phyloP scores from a whole-genome alignment of 371 early-diverging fungal species.

The Circinella minor region DNA sequence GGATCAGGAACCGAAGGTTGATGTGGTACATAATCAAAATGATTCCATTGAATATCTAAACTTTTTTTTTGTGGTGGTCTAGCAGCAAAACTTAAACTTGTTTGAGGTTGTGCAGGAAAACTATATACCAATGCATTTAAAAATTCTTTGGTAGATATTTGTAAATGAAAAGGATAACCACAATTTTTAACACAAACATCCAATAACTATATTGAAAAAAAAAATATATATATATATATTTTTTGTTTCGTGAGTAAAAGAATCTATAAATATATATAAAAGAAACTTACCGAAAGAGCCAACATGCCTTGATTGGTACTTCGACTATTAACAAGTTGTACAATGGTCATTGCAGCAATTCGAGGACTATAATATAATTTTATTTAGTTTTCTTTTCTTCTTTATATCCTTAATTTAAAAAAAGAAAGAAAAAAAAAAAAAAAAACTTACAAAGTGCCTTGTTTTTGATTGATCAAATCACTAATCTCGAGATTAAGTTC shows the following conservation, averaged over 20 bases:
- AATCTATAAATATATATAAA: no score
- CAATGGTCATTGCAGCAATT: conserved; percentile 87
- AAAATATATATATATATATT: no score
- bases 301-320: conserved; percentile 75
- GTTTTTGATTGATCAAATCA: conserved; percentile 90
- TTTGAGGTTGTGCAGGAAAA: conserved; percentile 86
- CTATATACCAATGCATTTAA: conserved; percentile 93
- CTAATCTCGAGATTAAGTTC: conserved; percentile 91
- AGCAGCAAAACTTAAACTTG: conserved; percentile 5
- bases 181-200: conserved; percentile 98
- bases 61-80: conserved; percentile 2
- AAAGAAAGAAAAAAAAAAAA: neutral
- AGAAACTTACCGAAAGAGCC: conserved; percentile 67
- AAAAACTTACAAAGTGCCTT: conserved; percentile 75
- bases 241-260: no score
- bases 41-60: conserved; percentile 12
- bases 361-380: conserved; percentile 65
- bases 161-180: conserved; percentile 96
- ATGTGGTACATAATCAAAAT: conserved; percentile 30
- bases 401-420: neutral
- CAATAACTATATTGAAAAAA: conserved; percentile 82
- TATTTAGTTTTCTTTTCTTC: neutral
- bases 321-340: conserved; percentile 79
- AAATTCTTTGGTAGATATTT: conserved; percentile 95
- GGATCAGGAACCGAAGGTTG: conserved; percentile 49